phyloP scores from a whole-genome alignment of 2,329 filamentous ascomycete species.

The Fusarium sp. region DNA sequence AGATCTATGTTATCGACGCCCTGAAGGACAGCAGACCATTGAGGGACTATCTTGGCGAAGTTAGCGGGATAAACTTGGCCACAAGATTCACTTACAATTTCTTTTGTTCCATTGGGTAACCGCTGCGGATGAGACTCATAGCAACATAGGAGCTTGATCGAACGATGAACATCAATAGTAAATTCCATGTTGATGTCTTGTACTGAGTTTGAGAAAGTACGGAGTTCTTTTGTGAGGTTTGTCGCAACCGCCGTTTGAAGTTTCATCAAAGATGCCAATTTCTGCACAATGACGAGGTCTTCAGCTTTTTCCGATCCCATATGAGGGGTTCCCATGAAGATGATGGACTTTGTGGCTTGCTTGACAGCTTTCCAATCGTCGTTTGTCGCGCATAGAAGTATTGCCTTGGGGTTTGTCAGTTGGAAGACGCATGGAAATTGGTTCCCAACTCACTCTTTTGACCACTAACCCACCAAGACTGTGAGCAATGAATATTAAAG shows the following conservation, averaged over 20 bases:
- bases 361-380: conserved; percentile 31
- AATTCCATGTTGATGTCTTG: conserved; percentile 39
- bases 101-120: conserved; percentile 23
- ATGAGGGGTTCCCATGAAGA: conserved; percentile 37
- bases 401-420: conserved; percentile 14
- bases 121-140: conserved; percentile 35
- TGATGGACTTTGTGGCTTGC: conserved; percentile 29
- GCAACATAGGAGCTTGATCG: conserved; percentile 34
- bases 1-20: conserved; percentile 33
- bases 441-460: conserved; percentile 18
- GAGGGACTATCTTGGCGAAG: conserved; percentile 28
- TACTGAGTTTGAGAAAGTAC: conserved; percentile 27
- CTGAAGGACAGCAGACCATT: conserved; percentile 36
- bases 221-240: conserved; percentile 34
- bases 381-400: conserved; percentile 31
- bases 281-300: conserved; percentile 34
- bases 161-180: conserved; percentile 34
- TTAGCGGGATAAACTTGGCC: neutral
- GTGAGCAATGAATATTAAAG: conserved; percentile 34
- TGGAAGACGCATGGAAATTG: conserved; percentile 17
- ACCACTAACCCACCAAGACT: conserved; percentile 34
- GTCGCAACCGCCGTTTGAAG: conserved; percentile 27
- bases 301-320: conserved; percentile 35
- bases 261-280: conserved; percentile 28
- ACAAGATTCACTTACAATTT: conserved; percentile 16